Percentiles rank a stretch among this genome's conserved stretches.
These are phyloP conservation scores for Aspergillus coremiiformis DNA, from an alignment of 495 filamentous ascomycete genomes.

Conservation along the genomic window DNA sequence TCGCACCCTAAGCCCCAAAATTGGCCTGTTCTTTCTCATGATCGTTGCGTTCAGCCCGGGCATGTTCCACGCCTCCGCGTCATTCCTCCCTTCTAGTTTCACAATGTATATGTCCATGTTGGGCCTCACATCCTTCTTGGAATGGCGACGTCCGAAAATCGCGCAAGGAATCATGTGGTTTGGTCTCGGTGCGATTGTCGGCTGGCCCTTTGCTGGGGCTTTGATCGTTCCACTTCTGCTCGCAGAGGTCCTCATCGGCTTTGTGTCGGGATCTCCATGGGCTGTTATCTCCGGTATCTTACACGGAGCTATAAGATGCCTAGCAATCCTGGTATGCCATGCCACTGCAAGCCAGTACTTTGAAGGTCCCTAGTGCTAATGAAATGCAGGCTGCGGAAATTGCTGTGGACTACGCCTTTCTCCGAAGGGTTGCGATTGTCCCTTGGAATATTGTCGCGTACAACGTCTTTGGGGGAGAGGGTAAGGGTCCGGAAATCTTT, in stretches of 20 bases:
- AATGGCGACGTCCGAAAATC: slow-evolving; percentile 68
- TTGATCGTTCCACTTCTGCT: slow-evolving; percentile 73
- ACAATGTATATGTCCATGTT: slow-evolving; percentile 93
- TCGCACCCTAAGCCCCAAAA: slow-evolving; percentile 63
- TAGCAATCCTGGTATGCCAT: slow-evolving; percentile 65
- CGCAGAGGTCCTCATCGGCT: slow-evolving; percentile 63
- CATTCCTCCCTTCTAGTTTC: slow-evolving; percentile 90
- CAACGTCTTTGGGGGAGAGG: slow-evolving; percentile 77
- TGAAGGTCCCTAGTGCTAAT: slow-evolving; percentile 14
- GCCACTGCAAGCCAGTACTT: slow-evolving; percentile 17
- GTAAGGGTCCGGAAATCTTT: slow-evolving; percentile 83
- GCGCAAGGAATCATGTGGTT: slow-evolving; percentile 86
- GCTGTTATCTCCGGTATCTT: slow-evolving; percentile 50
- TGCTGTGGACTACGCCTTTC: slow-evolving; percentile 70
- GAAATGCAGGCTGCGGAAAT: slow-evolving; percentile 47
- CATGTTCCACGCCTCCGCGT: slow-evolving; percentile 83
- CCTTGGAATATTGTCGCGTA: slow-evolving; percentile 92
- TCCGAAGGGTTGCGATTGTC: slow-evolving; percentile 66
- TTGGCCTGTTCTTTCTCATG: slow-evolving; percentile 76
- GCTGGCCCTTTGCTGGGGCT: slow-evolving; percentile 91
- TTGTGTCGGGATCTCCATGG: slow-evolving; percentile 49
- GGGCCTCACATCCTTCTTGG: slow-evolving; percentile 81
- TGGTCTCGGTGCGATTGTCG: slow-evolving; percentile 77
- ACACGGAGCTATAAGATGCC: slow-evolving; percentile 58
- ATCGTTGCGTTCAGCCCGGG: slow-evolving; percentile 72